These are phyloP conservation scores for Mortierella sp. DNA, from an alignment of 371 early-diverging fungal species.

Conservation along the genomic window DNA sequence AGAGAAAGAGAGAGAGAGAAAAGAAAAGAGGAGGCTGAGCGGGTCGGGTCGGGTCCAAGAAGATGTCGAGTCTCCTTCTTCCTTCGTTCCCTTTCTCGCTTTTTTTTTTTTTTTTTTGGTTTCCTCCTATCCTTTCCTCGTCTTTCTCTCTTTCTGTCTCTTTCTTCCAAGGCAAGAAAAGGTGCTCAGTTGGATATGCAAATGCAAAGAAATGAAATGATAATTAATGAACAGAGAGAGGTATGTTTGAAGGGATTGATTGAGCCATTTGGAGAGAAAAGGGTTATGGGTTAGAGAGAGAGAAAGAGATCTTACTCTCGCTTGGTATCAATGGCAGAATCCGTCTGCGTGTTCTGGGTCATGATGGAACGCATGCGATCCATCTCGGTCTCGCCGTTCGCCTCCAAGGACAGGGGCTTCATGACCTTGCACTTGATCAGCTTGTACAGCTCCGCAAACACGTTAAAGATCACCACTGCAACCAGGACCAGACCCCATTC, in stretches of 20 bases:
- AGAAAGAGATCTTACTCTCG: neutral
- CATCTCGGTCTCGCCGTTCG: constrained; percentile 25
- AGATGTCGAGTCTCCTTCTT: too few relatives aligned
- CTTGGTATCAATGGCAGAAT: constrained; percentile 23
- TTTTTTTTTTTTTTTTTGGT: too few relatives aligned
- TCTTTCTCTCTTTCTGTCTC: too few relatives aligned
- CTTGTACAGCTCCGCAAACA: constrained; percentile 67
- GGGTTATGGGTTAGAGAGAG: too few relatives aligned
- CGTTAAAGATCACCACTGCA: constrained; percentile 68
- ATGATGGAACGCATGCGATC: constrained; percentile 29
- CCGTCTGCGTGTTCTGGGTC: constrained; percentile 13
- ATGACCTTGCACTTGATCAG: constrained; percentile 33
- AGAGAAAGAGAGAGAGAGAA: neutral
- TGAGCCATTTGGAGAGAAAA: too few relatives aligned
- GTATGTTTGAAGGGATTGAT: too few relatives aligned
- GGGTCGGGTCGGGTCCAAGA: too few relatives aligned
- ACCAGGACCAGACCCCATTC: constrained; percentile 81
- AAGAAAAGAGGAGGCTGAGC: neutral
- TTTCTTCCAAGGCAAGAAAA: too few relatives aligned
- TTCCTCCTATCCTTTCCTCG: too few relatives aligned
- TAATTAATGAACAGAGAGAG: neutral
- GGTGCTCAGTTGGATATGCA: neutral
- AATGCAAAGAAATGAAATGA: neutral
- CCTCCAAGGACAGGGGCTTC: constrained; percentile 26
- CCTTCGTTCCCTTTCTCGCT: too few relatives aligned